A percentile compares a stretch with the other conserved stretches of the same genome.
Evolutionary conservation across 2,329 filamentous ascomycete genomes (phyloP).

Genomic region (Colletotrichum tamarilloi): DNA sequence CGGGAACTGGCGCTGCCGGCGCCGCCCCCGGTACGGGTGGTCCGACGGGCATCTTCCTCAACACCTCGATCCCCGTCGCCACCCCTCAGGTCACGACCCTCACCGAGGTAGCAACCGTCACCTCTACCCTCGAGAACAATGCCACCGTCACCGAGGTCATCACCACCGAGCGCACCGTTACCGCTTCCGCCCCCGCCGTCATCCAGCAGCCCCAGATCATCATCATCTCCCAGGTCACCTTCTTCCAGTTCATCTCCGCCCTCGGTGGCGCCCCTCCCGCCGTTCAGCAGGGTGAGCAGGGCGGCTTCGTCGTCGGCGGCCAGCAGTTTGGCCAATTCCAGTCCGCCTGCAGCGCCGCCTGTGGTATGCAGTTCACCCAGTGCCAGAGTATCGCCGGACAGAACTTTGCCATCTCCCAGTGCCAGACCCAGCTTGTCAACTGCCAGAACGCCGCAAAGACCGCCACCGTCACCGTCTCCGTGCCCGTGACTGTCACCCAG

Average conservation of each 20-base stretch:
- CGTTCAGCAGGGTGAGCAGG: conserved; percentile 29
- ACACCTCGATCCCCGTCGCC: conserved; percentile 27
- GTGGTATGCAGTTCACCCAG: conserved; percentile 35
- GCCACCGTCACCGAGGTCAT: conserved; percentile 33
- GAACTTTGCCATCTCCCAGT: conserved; percentile 36
- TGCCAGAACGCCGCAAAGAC: conserved; percentile 36
- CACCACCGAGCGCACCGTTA: conserved; percentile 30
- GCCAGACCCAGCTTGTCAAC: conserved; percentile 35
- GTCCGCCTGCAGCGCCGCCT: conserved; percentile 34
- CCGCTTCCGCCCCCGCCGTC: conserved; percentile 22
- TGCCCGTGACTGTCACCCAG: conserved; percentile 35
- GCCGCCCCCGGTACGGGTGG: background rate
- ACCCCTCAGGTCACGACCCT: conserved; percentile 22
- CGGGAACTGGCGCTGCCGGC: conserved; percentile 14
- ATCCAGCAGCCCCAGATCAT: conserved; percentile 33
- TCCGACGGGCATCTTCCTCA: conserved; percentile 29
- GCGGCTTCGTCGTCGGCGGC: conserved; percentile 36
- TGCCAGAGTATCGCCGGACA: conserved; percentile 36
- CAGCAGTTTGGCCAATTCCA: conserved; percentile 35
- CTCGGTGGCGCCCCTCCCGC: conserved; percentile 33
- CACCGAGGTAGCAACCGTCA: conserved; percentile 27
- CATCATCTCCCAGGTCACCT: conserved; percentile 36
- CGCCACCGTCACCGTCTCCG: conserved; percentile 34
- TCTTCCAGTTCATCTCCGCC: conserved; percentile 36
- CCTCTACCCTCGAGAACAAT: conserved; percentile 18